Evolutionary conservation across 805 yeast genomes (phyloP).

Genomic region (Pichia nakasei): DNA sequence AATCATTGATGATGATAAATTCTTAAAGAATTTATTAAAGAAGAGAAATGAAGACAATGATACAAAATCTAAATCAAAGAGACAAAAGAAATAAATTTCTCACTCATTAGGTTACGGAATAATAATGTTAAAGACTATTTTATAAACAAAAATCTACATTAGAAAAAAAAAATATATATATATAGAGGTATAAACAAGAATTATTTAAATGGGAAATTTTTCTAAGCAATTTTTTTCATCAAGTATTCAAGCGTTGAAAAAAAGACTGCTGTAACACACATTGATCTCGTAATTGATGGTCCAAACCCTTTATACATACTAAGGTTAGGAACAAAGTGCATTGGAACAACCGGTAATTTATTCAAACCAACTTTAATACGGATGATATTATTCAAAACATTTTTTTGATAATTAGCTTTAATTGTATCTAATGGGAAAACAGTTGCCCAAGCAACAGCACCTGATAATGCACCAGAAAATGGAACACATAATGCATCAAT

Average conservation of each 20-base stretch:
- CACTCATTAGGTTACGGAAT: no score
- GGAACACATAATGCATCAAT: conserved; percentile 40
- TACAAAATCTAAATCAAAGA: conserved; percentile 17
- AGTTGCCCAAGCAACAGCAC: conserved; percentile 63
- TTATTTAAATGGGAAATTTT: conserved; percentile 18
- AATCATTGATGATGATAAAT: conserved; percentile 49
- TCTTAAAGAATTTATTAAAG: conserved; percentile 51
- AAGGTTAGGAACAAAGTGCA: conserved; percentile 34
- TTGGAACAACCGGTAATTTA: conserved; percentile 29
- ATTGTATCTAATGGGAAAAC: conserved; percentile 79
- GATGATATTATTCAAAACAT: conserved; percentile 59
- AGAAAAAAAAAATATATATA: background rate
- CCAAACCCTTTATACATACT: conserved; percentile 71
- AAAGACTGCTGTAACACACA: conserved; percentile 65
- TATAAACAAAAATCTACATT: no score
- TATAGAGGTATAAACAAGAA: conserved; percentile 46
- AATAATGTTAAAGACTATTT: no score
- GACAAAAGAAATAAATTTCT: conserved; percentile 23
- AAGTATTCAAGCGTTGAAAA: conserved; percentile 63
- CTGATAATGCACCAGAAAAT: conserved; percentile 72
- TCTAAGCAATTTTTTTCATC: conserved; percentile 44
- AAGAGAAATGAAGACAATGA: conserved; percentile 30
- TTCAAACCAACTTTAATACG: conserved; percentile 39
- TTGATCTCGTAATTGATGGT: conserved; percentile 62
- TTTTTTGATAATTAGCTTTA: conserved; percentile 68